Conservation (phyloP, 129 eudicot species). For the Tagetes patula region DNA sequence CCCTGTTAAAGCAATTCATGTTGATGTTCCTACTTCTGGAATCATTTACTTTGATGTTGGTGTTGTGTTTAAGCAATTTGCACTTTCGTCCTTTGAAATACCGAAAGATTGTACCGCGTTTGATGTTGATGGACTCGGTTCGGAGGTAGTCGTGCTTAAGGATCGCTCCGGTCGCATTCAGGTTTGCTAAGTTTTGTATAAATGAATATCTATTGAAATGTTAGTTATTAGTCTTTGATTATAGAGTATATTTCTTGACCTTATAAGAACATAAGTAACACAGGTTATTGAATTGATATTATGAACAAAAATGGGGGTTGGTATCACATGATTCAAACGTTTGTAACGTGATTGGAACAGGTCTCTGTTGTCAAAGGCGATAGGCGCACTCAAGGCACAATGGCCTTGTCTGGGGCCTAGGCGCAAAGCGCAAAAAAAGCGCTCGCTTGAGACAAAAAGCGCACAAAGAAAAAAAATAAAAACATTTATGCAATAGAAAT, state of each 20-base stretch:
- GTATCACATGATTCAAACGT: background rate
- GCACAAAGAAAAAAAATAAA: no score
- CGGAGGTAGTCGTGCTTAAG: constrained; percentile 21
- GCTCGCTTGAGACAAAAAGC: no score
- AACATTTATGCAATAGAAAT: no score
- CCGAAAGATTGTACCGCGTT: constrained; percentile 57
- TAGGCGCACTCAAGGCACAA: no score
- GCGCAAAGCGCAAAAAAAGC: no score
- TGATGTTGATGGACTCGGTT: constrained; percentile 3
- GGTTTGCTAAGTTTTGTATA: constrained; percentile 10
- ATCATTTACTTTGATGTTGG: constrained; percentile 84
- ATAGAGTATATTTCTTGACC: constrained; percentile 1
- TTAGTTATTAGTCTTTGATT: no score
- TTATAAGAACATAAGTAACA: background rate
- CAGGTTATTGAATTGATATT: background rate
- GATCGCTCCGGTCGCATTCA: constrained; percentile 21
- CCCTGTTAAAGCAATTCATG: constrained; percentile 68
- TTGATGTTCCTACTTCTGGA: constrained; percentile 82
- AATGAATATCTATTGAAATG: background rate
- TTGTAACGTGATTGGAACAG: background rate
- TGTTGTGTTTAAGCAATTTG: constrained; percentile 68
- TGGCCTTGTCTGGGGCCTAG: no score
- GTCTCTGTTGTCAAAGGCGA: no score
- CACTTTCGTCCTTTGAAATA: constrained; percentile 67
- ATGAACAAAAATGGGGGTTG: background rate